phyloP scores from a whole-genome alignment of 805 yeast genomes.

The Saccharomycopsis amapae region DNA sequence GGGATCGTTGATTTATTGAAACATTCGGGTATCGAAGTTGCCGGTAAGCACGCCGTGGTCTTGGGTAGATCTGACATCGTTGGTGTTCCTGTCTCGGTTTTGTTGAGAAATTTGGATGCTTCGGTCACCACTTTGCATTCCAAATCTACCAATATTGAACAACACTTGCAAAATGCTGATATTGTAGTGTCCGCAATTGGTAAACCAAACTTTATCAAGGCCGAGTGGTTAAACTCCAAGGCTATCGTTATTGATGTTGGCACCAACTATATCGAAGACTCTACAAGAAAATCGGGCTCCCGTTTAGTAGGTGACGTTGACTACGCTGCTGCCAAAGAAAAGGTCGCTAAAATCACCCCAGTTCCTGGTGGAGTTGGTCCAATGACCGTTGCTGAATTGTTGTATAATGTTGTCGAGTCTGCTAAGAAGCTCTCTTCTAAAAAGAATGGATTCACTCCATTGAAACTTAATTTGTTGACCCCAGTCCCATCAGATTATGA shows the following conservation, averaged over 20 bases:
- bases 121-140: slow-evolving; percentile 75
- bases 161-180: slow-evolving; percentile 56
- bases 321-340: slow-evolving; percentile 40
- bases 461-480: slow-evolving; percentile 44
- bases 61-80: slow-evolving; percentile 83
- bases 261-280: slow-evolving; percentile 65
- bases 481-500: slow-evolving; percentile 82
- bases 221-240: slow-evolving; percentile 58
- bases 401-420: slow-evolving; percentile 63
- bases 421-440: slow-evolving; percentile 38
- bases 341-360: slow-evolving; percentile 61
- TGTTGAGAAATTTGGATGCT: slow-evolving; percentile 64
- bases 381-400: slow-evolving; percentile 81
- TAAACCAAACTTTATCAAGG: slow-evolving; percentile 59
- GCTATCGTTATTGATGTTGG: slow-evolving; percentile 78
- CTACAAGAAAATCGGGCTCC: slow-evolving; percentile 59
- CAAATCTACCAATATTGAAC: slow-evolving; percentile 45
- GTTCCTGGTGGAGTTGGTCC: slow-evolving; percentile 94
- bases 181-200: slow-evolving; percentile 77
- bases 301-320: slow-evolving; percentile 77
- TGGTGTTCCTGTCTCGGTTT: slow-evolving; percentile 70
- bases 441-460: slow-evolving; percentile 36
- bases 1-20: slow-evolving; percentile 64
- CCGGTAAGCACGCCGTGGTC: slow-evolving; percentile 73
- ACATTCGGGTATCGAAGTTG: slow-evolving; percentile 45